Evolutionary conservation across 305 asterid species (phyloP).

Genomic region (Andrographis paniculata): DNA sequence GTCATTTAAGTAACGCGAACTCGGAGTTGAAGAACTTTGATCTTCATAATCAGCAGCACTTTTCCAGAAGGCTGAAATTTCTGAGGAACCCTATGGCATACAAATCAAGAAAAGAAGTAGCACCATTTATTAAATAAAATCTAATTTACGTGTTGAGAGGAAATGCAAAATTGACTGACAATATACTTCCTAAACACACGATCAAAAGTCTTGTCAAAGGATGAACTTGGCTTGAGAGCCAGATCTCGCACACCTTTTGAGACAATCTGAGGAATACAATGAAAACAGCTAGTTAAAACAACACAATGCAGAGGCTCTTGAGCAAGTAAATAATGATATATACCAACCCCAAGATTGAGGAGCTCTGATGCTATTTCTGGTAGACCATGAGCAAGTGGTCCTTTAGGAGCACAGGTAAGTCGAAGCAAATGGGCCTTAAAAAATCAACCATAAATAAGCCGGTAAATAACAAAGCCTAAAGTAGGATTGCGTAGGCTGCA

Average conservation of each 20-base stretch:
- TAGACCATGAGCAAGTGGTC: conserved; percentile 71
- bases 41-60: conserved; percentile 50
- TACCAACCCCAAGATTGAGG: conserved; percentile 63
- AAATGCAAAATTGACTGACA: conserved; percentile 37
- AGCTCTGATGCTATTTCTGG: conserved; percentile 84
- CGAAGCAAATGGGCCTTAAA: conserved; percentile 89
- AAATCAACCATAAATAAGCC: conserved; percentile 21
- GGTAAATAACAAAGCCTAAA: neutral
- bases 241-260: conserved; percentile 68
- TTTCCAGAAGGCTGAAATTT: conserved; percentile 68
- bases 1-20: conserved; percentile 82
- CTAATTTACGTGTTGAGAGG: conserved; percentile 15
- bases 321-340: conserved; percentile 15
- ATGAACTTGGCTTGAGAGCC: conserved; percentile 59
- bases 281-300: conserved; percentile 18
- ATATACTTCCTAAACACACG: conserved; percentile 60
- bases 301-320: neutral
- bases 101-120: conserved; percentile 17
- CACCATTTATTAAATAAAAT: conserved; percentile 18
- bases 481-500: conserved; percentile 5
- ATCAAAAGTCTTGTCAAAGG: conserved; percentile 63
- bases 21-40: conserved; percentile 49
- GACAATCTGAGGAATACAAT: conserved; percentile 47
- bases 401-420: conserved; percentile 76
- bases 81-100: conserved; percentile 52